phyloP scores from a whole-genome alignment of 73 alveolate species.

The Paramecium pentaurelia region DNA sequence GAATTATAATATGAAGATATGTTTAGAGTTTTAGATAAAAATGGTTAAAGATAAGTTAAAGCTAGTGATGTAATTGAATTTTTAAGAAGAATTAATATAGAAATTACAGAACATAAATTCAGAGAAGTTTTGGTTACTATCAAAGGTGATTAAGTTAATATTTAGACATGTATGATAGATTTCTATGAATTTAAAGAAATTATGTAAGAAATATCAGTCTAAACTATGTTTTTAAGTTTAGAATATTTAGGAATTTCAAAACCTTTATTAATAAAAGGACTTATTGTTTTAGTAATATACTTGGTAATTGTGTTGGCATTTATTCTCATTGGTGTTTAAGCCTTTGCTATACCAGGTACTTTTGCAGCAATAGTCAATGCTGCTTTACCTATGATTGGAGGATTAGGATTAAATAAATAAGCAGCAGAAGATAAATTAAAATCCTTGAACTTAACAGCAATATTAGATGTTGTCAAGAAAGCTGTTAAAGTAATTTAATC shows the following conservation, averaged over 20 bases:
- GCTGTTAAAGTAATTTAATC: slow-evolving; percentile 11
- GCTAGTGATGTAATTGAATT: neutral
- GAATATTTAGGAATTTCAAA: neutral
- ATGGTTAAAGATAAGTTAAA: neutral
- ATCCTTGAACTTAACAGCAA: neutral
- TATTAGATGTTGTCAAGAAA: neutral
- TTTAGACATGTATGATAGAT: neutral
- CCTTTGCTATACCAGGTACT: slow-evolving; percentile 43
- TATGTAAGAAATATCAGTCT: neutral
- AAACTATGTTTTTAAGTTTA: slow-evolving; percentile 13
- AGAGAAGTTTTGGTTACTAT: neutral
- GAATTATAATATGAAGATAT: slow-evolving; percentile 38
- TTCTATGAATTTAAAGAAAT: slow-evolving; percentile 29
- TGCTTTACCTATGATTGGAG: slow-evolving; percentile 2
- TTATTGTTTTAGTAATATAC: neutral
- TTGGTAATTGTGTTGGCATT: slow-evolving; percentile 15
- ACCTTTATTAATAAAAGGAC: neutral
- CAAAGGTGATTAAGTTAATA: neutral
- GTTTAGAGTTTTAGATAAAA: slow-evolving; percentile 6
- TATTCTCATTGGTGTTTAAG: neutral
- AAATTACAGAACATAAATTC: slow-evolving; percentile 5
- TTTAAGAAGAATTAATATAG: slow-evolving; percentile 30
- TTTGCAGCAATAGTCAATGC: slow-evolving; percentile 31
- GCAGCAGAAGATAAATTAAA: slow-evolving; percentile 5
- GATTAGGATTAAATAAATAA: neutral